Evolutionary conservation across 495 filamentous ascomycete genomes (phyloP).

Genomic region (Aspergillus egyptiacus): DNA sequence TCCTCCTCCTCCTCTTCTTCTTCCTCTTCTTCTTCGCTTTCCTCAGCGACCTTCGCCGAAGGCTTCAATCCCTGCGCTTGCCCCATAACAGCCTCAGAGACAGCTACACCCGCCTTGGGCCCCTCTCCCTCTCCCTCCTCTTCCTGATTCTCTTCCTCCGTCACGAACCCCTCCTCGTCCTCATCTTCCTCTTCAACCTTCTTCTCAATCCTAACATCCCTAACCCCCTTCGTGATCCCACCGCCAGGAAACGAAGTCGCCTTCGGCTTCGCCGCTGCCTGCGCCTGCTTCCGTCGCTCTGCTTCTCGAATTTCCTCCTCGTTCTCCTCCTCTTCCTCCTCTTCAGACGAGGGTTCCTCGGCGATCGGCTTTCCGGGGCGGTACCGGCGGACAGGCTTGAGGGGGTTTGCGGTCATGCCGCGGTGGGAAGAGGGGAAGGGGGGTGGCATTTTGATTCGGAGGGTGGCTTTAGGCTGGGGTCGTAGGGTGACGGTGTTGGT

Average conservation of each 20-base stretch:
- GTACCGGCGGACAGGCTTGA: constrained; percentile 63
- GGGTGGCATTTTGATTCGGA: constrained; percentile 57
- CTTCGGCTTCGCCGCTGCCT: too few species aligned
- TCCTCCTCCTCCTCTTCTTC: constrained; percentile 47
- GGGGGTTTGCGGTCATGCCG: constrained; percentile 91
- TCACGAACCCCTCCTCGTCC: constrained; percentile 71
- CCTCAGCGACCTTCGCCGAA: background rate
- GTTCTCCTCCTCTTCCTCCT: constrained; percentile 50
- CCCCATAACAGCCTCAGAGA: background rate
- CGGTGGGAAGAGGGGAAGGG: constrained; percentile 49
- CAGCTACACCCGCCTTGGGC: constrained; percentile 8
- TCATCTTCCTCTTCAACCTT: constrained; percentile 29
- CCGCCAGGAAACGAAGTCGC: constrained; percentile 55
- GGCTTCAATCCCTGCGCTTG: constrained; percentile 41
- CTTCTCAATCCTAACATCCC: constrained; percentile 24
- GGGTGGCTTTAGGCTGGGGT: background rate
- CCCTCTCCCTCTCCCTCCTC: constrained; percentile 26
- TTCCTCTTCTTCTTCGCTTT: constrained; percentile 40
- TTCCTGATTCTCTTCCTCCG: constrained; percentile 56
- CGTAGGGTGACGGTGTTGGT: too few species aligned
- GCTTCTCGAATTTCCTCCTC: constrained; percentile 30
- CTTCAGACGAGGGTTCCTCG: constrained; percentile 61
- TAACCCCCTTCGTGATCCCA: constrained; percentile 24
- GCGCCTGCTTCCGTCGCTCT: constrained; percentile 31
- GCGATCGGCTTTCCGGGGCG: constrained; percentile 76